These are phyloP conservation scores for Talaromyces thailandensis DNA, from an alignment of 495 filamentous ascomycete genomes.

Conservation along the genomic window DNA sequence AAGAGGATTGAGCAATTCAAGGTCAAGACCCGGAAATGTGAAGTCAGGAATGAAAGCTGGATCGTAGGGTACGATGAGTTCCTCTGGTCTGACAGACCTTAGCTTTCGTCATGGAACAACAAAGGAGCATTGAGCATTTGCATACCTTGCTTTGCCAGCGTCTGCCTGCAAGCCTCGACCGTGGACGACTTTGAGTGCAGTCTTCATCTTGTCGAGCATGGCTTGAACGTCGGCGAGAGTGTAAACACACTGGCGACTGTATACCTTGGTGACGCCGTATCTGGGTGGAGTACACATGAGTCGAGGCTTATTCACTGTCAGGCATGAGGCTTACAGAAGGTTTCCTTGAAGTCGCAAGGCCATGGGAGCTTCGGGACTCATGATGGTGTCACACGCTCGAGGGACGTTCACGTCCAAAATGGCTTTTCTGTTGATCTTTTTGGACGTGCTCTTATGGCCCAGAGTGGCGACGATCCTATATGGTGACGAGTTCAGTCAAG, in stretches of 20 bases:
- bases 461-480: constrained; percentile 86
- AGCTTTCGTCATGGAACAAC: constrained; percentile 5
- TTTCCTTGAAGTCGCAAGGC: constrained; percentile 88
- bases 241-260: constrained; percentile 78
- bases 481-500: neutral
- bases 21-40: constrained; percentile 44
- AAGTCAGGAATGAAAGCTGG: constrained; percentile 74
- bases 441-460: constrained; percentile 61
- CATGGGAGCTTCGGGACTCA: constrained; percentile 76
- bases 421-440: constrained; percentile 73
- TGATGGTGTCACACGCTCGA: constrained; percentile 80
- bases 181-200: constrained; percentile 48
- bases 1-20: constrained; percentile 34
- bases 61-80: constrained; percentile 74
- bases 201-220: constrained; percentile 61
- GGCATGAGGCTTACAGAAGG: constrained; percentile 47
- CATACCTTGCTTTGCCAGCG: constrained; percentile 65
- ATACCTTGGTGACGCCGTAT: constrained; percentile 77
- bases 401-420: constrained; percentile 81
- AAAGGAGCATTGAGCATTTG: constrained; percentile 8
- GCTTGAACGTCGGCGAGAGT: constrained; percentile 71
- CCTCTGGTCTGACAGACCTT: constrained; percentile 52
- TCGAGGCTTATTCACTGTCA: neutral
- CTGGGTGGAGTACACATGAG: constrained; percentile 22
- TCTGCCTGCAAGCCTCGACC: constrained; percentile 56